These are phyloP conservation scores for Neurospora sp. DNA, from an alignment of 495 filamentous ascomycete species.

Conservation along the genomic window DNA sequence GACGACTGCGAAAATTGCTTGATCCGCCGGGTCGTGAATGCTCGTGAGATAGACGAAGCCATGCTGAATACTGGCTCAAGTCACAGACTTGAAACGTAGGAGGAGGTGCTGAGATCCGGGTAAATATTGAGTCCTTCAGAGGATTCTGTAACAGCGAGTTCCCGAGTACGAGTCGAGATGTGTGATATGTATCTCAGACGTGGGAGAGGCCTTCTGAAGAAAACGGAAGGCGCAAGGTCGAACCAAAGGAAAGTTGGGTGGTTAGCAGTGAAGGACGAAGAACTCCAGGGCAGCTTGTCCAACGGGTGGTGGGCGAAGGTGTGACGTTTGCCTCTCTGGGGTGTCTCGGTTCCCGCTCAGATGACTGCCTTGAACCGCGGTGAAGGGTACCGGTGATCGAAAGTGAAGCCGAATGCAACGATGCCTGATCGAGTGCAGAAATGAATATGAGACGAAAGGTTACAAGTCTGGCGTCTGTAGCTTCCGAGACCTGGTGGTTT, in stretches of 20 bases:
- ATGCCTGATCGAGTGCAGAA: not conserved
- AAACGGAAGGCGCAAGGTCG: not conserved
- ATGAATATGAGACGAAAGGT: not conserved
- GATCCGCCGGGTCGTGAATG: slow-evolving; percentile 50
- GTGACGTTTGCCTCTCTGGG: not conserved
- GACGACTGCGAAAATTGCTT: slow-evolving; percentile 33
- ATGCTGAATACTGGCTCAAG: not conserved
- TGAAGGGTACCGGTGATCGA: not conserved
- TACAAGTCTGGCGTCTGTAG: not conserved
- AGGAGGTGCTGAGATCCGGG: not conserved
- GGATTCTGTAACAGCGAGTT: not conserved
- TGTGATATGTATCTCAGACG: not conserved
- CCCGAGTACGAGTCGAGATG: not conserved
- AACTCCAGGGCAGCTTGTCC: not conserved
- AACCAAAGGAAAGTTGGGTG: not conserved
- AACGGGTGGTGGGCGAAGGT: not conserved
- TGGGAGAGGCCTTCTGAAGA: not conserved
- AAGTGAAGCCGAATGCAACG: not conserved
- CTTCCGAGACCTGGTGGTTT: not conserved
- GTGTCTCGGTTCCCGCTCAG: not conserved
- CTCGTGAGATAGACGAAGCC: slow-evolving; percentile 47
- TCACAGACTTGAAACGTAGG: not conserved
- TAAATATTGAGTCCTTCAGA: not conserved
- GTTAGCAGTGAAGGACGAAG: not conserved
- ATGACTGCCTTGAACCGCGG: not conserved